These are phyloP conservation scores for Apiospora rasikravindrae DNA, from an alignment of 2,329 filamentous ascomycete species.

Conservation along the genomic window DNA sequence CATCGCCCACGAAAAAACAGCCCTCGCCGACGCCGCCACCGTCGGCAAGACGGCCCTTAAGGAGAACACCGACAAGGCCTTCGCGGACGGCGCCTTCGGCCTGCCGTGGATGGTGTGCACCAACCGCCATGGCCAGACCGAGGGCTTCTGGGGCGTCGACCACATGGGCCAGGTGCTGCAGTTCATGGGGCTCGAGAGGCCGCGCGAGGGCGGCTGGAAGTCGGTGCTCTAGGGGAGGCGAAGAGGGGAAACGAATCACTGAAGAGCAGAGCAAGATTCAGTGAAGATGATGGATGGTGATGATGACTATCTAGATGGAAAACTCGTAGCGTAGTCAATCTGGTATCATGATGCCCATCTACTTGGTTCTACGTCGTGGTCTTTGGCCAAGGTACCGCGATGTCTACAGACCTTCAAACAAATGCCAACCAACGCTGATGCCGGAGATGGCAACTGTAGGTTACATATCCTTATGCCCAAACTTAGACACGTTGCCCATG, in stretches of 20 bases:
- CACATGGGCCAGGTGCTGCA: conserved; percentile 43
- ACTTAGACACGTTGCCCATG: too few relatives aligned
- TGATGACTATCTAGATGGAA: not conserved
- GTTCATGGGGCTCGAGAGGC: conserved; percentile 41
- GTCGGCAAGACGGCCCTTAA: conserved; percentile 39
- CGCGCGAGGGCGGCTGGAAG: conserved; percentile 38
- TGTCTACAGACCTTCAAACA: not conserved
- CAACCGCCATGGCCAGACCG: conserved; percentile 35
- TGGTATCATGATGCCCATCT: not conserved
- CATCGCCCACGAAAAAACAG: conserved; percentile 23
- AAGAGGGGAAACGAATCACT: not conserved
- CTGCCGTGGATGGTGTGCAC: conserved; percentile 46
- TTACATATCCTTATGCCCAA: not conserved
- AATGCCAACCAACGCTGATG: not conserved
- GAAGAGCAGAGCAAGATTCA: not conserved
- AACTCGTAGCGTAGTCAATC: not conserved
- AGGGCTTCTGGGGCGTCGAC: conserved; percentile 47
- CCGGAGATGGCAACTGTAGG: not conserved
- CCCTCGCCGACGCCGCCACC: conserved; percentile 33
- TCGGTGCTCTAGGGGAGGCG: conserved; percentile 36
- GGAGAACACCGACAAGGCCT: conserved; percentile 43
- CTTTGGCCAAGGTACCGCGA: not conserved
- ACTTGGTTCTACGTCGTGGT: not conserved
- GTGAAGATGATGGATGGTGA: too few relatives aligned
- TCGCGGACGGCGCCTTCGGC: conserved; percentile 44